Evolutionary conservation across 306 rosid species (phyloP), one percentile per base, ranked within the genome.

Genomic region (Erythrophleum fordii): DNA sequence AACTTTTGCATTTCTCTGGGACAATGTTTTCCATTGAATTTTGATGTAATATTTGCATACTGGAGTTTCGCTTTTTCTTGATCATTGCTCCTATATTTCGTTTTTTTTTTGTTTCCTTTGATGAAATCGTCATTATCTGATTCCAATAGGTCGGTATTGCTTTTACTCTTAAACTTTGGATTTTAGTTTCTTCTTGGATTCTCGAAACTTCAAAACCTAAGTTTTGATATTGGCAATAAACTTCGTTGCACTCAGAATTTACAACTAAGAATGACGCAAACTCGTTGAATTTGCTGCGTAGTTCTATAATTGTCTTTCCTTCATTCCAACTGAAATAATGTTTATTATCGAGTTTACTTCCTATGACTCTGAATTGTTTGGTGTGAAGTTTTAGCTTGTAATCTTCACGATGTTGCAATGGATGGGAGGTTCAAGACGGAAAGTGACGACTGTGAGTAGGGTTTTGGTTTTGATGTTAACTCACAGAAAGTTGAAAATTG

Each of bases 371-470:
- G 49, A 12, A 70, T 71, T 60, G 58, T 84, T 78, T 55, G 18
- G 67, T 29, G 58, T 64, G n/a, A 78, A 74, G 74, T 78, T 65
- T 25, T 29, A 39, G 88, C 28, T 69, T 75, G 60, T 14, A n/a
- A 78, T 31, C 58, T 18, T 0, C 28, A 74, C 48, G 77, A 95
- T 95, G 99, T 80, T 95, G 90, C 99, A 95, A 86, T 93, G 99
- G 99, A 95, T 95, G 99, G 99, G 99, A 85, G 99, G 98, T 34
- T 93, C 97, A 10, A 90, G 98, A 82, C 84, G 94, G 83, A 95
- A 93, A 86, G 91, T 95, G 77, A 60, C 86, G 13, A 78, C 95
- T 34, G 99, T 95, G 87, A 91, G 92, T 85, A 60, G 58, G 34
- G 31, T 41, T 78, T 55, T 51, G 31, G 25, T 52, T 77, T 53